Percentiles rank a stretch among this genome's conserved stretches.
These are phyloP conservation scores for Dianthus caryophyllus DNA, from an alignment of 148 eudicot genomes.

Conservation along the genomic window DNA sequence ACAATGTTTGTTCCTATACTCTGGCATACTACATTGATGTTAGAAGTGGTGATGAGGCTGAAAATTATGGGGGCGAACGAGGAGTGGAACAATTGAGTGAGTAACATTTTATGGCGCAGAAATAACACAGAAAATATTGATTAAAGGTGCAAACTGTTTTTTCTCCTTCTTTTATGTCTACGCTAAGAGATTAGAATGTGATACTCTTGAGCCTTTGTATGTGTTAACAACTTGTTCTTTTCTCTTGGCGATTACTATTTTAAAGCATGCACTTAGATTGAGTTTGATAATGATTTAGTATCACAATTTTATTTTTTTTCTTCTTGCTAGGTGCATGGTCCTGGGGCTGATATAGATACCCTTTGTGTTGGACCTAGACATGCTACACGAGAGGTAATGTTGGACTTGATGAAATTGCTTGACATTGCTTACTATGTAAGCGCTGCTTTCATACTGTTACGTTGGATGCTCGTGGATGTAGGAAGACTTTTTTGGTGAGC, in stretches of 20 bases:
- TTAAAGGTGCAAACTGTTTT: too few species aligned
- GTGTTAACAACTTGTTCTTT: too few species aligned
- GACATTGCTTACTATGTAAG: neutral
- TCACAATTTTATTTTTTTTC: neutral
- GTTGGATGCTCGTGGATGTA: conserved; percentile 22
- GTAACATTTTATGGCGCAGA: too few species aligned
- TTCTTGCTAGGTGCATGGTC: conserved; percentile 54
- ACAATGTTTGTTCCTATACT: too few species aligned
- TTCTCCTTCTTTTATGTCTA: too few species aligned
- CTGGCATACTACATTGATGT: too few species aligned
- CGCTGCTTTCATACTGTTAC: conserved; percentile 11
- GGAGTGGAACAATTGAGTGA: too few species aligned
- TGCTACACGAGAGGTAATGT: conserved; percentile 56
- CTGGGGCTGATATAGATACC: conserved; percentile 76
- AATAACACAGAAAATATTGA: too few species aligned
- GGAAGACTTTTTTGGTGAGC: conserved; percentile 69
- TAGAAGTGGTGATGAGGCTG: too few species aligned
- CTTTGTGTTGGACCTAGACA: conserved; percentile 71
- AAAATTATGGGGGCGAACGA: too few species aligned
- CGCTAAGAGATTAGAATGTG: too few species aligned
- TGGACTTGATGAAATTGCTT: neutral
- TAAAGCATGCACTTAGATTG: conserved; percentile 3
- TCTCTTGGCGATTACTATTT: neutral
- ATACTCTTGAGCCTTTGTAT: too few species aligned
- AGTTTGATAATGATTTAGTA: neutral